phyloP scores from a whole-genome alignment of 2,329 filamentous ascomycete species.

The Aspergillus persii region DNA sequence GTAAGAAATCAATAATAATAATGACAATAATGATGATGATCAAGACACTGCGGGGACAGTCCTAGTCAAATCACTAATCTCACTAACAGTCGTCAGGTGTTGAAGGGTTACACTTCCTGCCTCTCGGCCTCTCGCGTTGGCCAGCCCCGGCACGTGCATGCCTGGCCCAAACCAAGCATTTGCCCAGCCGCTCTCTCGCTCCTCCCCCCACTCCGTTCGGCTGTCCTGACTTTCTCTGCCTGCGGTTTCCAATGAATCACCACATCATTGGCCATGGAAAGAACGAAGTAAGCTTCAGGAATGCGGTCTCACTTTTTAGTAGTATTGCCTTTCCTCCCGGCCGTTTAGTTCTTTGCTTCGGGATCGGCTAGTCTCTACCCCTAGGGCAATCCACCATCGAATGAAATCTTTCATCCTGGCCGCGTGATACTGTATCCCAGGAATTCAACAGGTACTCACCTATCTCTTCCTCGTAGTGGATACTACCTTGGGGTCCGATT shows the following conservation, averaged over 20 bases:
- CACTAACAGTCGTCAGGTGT: neutral
- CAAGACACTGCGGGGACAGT: too few species aligned
- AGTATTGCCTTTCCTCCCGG: neutral
- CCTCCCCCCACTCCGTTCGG: neutral
- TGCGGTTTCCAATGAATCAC: neutral
- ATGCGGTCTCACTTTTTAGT: neutral
- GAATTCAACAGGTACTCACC: neutral
- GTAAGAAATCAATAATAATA: too few species aligned
- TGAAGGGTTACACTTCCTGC: neutral
- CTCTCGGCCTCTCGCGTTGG: neutral
- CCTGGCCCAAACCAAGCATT: neutral
- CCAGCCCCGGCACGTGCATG: neutral
- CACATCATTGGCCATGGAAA: neutral
- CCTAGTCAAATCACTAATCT: too few species aligned
- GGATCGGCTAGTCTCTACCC: neutral
- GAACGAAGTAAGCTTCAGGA: neutral
- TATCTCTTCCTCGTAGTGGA: neutral
- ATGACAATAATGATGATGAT: too few species aligned
- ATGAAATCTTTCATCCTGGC: slow-evolving; percentile 7
- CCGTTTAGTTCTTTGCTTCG: neutral
- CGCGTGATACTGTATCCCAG: slow-evolving; percentile 8
- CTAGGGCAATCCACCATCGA: slow-evolving; percentile 4
- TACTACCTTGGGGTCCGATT: neutral
- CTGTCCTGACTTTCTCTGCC: neutral
- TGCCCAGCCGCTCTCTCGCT: neutral